Conservation (phyloP, 352 stramenopile species). For the Phytophthora syringae region DNA sequence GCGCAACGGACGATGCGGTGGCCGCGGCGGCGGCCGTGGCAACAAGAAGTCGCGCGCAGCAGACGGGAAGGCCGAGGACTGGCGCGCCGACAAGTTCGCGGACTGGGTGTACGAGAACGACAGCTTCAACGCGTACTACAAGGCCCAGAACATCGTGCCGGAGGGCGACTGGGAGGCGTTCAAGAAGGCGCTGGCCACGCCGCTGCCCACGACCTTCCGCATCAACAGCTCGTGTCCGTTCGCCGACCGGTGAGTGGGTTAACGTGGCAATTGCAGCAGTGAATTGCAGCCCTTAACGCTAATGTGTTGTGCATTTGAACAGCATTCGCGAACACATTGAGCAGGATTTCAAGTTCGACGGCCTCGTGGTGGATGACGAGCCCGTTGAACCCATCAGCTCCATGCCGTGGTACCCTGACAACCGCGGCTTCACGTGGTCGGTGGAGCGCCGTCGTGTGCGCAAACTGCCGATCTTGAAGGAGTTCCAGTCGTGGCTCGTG, state of each 20-base stretch:
- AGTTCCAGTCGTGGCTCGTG: constrained; percentile 97
- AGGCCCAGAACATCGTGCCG: constrained; percentile 83
- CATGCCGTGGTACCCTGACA: constrained; percentile 92
- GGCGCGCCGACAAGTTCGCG: constrained; percentile 69
- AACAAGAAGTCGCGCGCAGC: constrained; percentile 63
- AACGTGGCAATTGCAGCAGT: neutral
- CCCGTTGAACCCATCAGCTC: constrained; percentile 80
- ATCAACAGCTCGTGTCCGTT: constrained; percentile 93
- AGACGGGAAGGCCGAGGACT: constrained; percentile 39
- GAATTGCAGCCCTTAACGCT: constrained; percentile 2
- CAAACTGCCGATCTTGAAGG: constrained; percentile 91
- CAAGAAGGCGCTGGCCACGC: constrained; percentile 88
- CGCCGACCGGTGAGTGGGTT: constrained; percentile 60
- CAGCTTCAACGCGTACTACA: constrained; percentile 88
- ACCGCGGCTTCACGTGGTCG: constrained; percentile 90
- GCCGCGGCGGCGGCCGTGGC: constrained; percentile 30
- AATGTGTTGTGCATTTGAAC: neutral
- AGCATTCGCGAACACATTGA: constrained; percentile 89
- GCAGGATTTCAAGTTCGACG: constrained; percentile 88
- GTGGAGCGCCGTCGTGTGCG: constrained; percentile 90
- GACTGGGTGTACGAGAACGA: constrained; percentile 91
- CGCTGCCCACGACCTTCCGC: constrained; percentile 93
- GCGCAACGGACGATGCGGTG: constrained; percentile 44
- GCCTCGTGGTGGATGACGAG: constrained; percentile 81
- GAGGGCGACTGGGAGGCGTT: constrained; percentile 91